A percentile compares a stretch with the other conserved stretches of the same genome.
phyloP scores from a whole-genome alignment of 805 yeast species.

The Priceomyces castillae region DNA sequence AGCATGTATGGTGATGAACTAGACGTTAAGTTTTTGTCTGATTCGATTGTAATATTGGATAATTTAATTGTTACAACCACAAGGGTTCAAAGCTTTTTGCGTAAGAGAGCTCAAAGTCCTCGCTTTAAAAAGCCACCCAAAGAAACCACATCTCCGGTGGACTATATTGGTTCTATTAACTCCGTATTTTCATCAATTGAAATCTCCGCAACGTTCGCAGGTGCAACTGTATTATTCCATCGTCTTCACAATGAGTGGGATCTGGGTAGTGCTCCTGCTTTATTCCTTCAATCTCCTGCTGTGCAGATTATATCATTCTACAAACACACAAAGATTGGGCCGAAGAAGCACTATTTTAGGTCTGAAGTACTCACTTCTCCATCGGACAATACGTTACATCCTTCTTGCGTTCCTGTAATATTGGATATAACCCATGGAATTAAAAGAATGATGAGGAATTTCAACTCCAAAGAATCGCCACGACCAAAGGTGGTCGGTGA shows the following conservation, averaged over 20 bases:
- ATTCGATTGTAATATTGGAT: slow-evolving; percentile 55
- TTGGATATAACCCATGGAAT: slow-evolving; percentile 54
- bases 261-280: slow-evolving; percentile 41
- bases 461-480: slow-evolving; percentile 6
- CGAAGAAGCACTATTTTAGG: slow-evolving; percentile 44
- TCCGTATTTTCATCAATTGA: slow-evolving; percentile 41
- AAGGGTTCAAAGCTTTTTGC: slow-evolving; percentile 36
- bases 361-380: slow-evolving; percentile 60
- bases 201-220: slow-evolving; percentile 59
- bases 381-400: slow-evolving; percentile 66
- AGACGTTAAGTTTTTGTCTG: slow-evolving; percentile 62
- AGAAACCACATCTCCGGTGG: slow-evolving; percentile 4
- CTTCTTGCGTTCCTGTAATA: slow-evolving; percentile 78
- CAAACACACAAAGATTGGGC: slow-evolving; percentile 31
- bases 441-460: slow-evolving; percentile 45
- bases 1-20: slow-evolving; percentile 64
- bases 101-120: slow-evolving; percentile 17
- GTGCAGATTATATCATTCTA: slow-evolving; percentile 59
- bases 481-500: not conserved
- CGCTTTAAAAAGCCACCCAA: slow-evolving; percentile 5
- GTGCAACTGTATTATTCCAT: slow-evolving; percentile 58
- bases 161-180: slow-evolving; percentile 11
- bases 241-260: slow-evolving; percentile 42
- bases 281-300: slow-evolving; percentile 74
- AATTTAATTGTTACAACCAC: slow-evolving; percentile 47